Percentiles rank a stretch among this genome's conserved stretches.
phyloP scores from a whole-genome alignment of 306 rosid species.

The Vigna nakashimae region DNA sequence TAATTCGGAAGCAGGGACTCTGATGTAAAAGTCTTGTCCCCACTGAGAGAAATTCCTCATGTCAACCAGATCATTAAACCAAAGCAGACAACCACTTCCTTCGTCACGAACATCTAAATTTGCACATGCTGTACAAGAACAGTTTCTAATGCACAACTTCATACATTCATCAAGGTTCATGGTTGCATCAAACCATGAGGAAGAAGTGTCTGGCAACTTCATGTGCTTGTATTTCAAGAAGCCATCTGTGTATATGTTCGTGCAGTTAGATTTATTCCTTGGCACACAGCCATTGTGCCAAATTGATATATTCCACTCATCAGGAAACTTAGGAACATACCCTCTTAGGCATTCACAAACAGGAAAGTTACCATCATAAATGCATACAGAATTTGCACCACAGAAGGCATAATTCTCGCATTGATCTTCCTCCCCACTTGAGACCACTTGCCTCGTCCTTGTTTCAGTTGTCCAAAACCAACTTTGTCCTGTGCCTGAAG shows the following conservation, averaged over 20 bases:
- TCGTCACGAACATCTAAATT: neutral
- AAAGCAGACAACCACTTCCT: neutral
- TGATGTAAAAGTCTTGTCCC: conserved; percentile 50
- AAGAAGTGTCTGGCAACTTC: neutral
- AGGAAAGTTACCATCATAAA: neutral
- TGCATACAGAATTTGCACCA: conserved; percentile 24
- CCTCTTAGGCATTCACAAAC: conserved; percentile 36
- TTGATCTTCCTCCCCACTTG: neutral
- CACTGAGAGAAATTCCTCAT: neutral
- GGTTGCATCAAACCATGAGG: neutral
- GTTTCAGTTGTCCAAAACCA: too few relatives aligned
- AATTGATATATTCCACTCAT: neutral
- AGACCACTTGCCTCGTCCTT: neutral
- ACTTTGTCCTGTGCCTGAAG: neutral
- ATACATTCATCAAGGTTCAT: neutral
- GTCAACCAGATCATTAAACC: conserved; percentile 13
- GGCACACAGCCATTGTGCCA: neutral
- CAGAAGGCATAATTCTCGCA: conserved; percentile 36
- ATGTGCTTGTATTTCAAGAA: neutral
- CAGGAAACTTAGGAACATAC: conserved; percentile 5
- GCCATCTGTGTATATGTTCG: neutral
- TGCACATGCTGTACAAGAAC: neutral
- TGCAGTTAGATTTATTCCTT: neutral
- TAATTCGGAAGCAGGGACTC: conserved; percentile 46
- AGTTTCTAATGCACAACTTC: neutral